Percentiles rank a stretch among this genome's conserved stretches.
Conservation (phyloP, 768 basidiomycete species). For the Russula foetens region DNA sequence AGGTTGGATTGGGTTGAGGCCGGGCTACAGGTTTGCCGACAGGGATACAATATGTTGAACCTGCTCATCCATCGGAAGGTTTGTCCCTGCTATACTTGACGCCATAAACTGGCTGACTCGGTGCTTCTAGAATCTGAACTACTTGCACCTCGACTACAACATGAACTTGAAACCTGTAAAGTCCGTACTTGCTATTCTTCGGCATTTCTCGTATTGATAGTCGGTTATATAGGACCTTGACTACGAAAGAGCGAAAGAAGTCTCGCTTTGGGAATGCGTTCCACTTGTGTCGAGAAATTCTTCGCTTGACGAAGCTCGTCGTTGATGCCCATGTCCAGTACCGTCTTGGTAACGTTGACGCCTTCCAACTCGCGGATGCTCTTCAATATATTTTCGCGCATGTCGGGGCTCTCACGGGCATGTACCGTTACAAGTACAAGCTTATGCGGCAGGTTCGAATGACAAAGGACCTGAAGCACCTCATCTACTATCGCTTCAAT, state of each 20-base stretch:
- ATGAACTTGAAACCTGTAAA: slow-evolving; percentile 98
- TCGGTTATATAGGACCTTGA: slow-evolving; percentile 65
- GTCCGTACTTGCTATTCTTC: slow-evolving; percentile 30
- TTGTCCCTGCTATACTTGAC: slow-evolving; percentile 2
- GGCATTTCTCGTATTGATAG: slow-evolving; percentile 11
- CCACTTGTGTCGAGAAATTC: slow-evolving; percentile 95
- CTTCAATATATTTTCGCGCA: slow-evolving; percentile 97
- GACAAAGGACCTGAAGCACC: slow-evolving; percentile 98
- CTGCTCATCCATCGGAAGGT: slow-evolving; percentile 97
- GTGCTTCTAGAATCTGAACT: slow-evolving; percentile 68
- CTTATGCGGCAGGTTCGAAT: slow-evolving; percentile 99
- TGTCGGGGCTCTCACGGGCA: slow-evolving; percentile 95
- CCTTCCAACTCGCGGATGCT: slow-evolving; percentile 98
- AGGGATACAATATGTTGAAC: slow-evolving; percentile 99
- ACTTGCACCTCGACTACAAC: slow-evolving; percentile 95
- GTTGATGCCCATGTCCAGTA: slow-evolving; percentile 99
- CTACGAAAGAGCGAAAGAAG: slow-evolving; percentile 99
- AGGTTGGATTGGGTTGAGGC: slow-evolving; percentile 99
- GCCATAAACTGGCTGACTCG: slow-evolving; percentile 2
- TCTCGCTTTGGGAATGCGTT: slow-evolving; percentile 99
- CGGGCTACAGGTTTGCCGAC: slow-evolving; percentile 94
- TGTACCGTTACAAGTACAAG: slow-evolving; percentile 99
- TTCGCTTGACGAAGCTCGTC: slow-evolving; percentile 95
- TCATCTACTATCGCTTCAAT: slow-evolving; percentile 99
- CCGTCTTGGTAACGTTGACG: slow-evolving; percentile 96